Evolutionary conservation across 495 filamentous ascomycete species (phyloP).

Genomic region (Hamigera avellanea): DNA sequence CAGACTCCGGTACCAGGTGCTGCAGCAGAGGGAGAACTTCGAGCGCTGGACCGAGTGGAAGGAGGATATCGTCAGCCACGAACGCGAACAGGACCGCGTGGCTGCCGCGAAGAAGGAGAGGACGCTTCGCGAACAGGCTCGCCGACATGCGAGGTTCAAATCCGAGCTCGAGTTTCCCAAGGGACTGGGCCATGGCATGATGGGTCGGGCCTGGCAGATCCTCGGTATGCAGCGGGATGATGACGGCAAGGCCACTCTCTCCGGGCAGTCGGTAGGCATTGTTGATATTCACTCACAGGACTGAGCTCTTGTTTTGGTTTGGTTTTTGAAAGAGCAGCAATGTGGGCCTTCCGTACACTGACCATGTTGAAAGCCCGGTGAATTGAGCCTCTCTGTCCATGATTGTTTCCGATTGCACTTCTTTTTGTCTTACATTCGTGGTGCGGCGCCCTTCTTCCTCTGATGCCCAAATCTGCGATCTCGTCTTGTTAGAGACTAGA

Average conservation of each 20-base stretch:
- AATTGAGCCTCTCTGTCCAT: too few relatives aligned
- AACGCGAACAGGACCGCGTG: conserved; percentile 32
- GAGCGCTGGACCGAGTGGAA: conserved; percentile 50
- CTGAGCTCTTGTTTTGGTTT: neutral
- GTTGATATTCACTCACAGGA: neutral
- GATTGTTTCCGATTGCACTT: too few relatives aligned
- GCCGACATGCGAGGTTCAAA: conserved; percentile 17
- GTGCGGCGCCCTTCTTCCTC: too few relatives aligned
- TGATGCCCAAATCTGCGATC: too few relatives aligned
- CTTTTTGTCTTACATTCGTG: too few relatives aligned
- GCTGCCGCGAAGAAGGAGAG: conserved; percentile 25
- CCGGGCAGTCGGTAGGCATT: neutral
- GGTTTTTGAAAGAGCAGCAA: too few relatives aligned
- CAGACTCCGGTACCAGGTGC: conserved; percentile 46
- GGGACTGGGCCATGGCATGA: conserved; percentile 31
- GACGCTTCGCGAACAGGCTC: conserved; percentile 13
- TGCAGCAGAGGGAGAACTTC: conserved; percentile 48
- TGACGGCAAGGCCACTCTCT: neutral
- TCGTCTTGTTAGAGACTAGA: too few relatives aligned
- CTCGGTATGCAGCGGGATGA: conserved; percentile 28
- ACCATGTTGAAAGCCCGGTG: too few relatives aligned
- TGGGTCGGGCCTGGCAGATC: conserved; percentile 35
- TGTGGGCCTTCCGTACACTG: too few relatives aligned
- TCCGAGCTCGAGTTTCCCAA: conserved; percentile 23
- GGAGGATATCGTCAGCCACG: conserved; percentile 38